A percentile compares a stretch with the other conserved stretches of the same genome.
Evolutionary conservation across 1,284 basidiomycete species (phyloP).

Genomic region (Sanghuangporus weigelae): DNA sequence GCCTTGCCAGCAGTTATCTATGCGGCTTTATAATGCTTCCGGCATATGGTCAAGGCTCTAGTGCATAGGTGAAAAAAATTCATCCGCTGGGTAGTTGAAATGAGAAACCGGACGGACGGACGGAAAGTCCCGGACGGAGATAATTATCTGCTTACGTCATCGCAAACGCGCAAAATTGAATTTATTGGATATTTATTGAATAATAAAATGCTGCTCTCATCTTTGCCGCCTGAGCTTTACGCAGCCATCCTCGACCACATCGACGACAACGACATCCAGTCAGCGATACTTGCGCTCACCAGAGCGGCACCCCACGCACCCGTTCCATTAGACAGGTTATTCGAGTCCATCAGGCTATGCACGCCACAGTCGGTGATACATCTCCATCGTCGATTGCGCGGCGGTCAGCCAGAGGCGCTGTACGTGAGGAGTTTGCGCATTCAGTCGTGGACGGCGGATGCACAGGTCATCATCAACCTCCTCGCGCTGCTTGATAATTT

Average conservation of each 20-base stretch:
- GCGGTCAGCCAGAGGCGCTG: constrained; percentile 12
- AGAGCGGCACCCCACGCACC: constrained; percentile 50
- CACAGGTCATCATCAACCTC: constrained; percentile 56
- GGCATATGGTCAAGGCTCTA: no score
- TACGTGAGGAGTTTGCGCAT: constrained; percentile 46
- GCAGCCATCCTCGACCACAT: constrained; percentile 45
- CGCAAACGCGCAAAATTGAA: no score
- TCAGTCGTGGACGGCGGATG: constrained; percentile 56
- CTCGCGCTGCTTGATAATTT: constrained; percentile 44
- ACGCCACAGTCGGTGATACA: constrained; percentile 39
- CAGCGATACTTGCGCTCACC: constrained; percentile 45
- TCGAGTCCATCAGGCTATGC: constrained; percentile 41
- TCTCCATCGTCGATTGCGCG: constrained; percentile 45
- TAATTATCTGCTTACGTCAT: no score
- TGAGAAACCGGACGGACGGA: no score
- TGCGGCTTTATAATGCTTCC: no score
- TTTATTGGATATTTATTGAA: no score
- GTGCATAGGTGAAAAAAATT: no score
- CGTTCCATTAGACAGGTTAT: constrained; percentile 47
- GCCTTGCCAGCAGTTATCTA: no score
- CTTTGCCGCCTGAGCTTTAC: constrained; percentile 59
- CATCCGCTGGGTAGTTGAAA: no score
- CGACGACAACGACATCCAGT: constrained; percentile 30
- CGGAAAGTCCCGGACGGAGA: no score
- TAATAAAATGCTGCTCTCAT: constrained; percentile 15